These are phyloP conservation scores for Dovyalis caffra DNA, from an alignment of 345 rosid species.

Conservation along the genomic window DNA sequence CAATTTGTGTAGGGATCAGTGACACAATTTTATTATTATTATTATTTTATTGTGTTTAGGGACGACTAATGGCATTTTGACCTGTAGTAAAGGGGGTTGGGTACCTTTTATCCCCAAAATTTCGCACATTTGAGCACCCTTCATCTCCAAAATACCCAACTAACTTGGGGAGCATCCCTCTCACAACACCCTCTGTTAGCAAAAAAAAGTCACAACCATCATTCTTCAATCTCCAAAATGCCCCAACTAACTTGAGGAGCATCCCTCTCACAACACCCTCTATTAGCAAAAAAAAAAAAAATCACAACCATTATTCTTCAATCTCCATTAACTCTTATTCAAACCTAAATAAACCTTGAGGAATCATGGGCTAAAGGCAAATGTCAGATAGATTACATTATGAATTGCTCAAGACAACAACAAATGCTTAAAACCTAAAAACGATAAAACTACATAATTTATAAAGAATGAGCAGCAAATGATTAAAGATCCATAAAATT, in stretches of 20 bases:
- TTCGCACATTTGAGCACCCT: background rate
- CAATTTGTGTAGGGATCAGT: background rate
- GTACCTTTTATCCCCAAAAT: background rate
- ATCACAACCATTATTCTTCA: background rate
- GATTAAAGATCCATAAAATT: background rate
- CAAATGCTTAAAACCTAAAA: background rate
- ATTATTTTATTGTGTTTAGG: too few species aligned
- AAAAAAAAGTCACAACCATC: background rate
- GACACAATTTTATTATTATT: too few species aligned
- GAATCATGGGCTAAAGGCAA: conserved; percentile 3
- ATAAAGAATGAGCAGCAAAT: background rate
- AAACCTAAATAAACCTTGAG: background rate
- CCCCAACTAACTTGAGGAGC: background rate
- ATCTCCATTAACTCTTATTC: background rate
- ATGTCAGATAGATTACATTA: background rate
- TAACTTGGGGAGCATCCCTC: background rate
- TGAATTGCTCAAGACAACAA: background rate
- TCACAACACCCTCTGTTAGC: background rate
- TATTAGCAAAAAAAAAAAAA: background rate
- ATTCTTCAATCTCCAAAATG: background rate
- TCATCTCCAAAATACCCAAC: background rate
- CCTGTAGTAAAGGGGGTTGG: background rate
- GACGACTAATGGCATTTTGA: background rate
- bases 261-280: background rate
- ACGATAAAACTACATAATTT: background rate